Percentiles rank a stretch among this genome's conserved stretches.
Conservation (phyloP, 805 yeast genomes). For the Gaillardinia entomophila region DNA sequence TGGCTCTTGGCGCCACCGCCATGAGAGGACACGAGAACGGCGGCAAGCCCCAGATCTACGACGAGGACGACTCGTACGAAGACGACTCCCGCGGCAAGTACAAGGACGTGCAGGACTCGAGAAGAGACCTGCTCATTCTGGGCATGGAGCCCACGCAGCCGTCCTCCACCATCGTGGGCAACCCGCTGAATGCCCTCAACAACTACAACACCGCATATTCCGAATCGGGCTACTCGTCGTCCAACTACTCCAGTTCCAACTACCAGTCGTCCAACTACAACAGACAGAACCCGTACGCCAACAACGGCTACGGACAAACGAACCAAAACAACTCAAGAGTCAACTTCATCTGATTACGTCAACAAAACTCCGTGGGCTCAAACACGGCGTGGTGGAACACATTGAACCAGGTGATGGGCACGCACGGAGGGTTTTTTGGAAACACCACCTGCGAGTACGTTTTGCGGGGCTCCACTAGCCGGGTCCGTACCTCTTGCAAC, state of each 20-base stretch:
- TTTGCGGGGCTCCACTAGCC: background rate
- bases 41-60: constrained; percentile 13
- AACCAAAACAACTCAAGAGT: constrained; percentile 1
- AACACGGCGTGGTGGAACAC: constrained; percentile 46
- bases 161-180: constrained; percentile 37
- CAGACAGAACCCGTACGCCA: background rate
- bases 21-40: constrained; percentile 55
- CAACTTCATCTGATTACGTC: background rate
- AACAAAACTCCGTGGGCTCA: constrained; percentile 39
- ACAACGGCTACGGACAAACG: constrained; percentile 1
- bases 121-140: constrained; percentile 23
- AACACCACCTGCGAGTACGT: constrained; percentile 1
- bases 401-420: constrained; percentile 47
- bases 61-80: constrained; percentile 31
- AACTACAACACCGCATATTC: constrained; percentile 14
- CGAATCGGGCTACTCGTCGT: constrained; percentile 7
- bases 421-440: constrained; percentile 29
- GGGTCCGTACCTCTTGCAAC: constrained; percentile 1
- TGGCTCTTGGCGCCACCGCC: constrained; percentile 67
- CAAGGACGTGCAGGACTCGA: constrained; percentile 9
- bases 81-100: constrained; percentile 14
- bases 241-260: constrained; percentile 4
- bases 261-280: background rate
- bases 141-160: constrained; percentile 39
- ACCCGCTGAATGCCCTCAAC: constrained; percentile 24